These are phyloP conservation scores for Lecanicillium sp. DNA, from an alignment of 2,329 filamentous ascomycete species.

Conservation along the genomic window DNA sequence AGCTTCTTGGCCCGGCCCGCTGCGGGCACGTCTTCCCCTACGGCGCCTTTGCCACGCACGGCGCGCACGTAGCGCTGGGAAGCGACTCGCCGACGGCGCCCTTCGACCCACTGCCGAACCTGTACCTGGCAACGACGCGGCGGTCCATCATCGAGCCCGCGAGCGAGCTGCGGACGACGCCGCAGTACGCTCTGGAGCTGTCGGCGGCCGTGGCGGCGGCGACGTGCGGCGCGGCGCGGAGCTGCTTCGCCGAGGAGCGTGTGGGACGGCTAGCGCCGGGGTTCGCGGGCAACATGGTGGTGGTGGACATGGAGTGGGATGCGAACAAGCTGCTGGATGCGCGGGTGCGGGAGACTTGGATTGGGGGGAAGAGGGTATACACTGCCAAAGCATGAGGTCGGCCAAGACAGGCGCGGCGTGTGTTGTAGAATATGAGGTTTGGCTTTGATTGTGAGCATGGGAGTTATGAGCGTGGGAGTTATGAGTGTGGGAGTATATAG, in stretches of 20 bases:
- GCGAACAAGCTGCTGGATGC: conserved; percentile 39
- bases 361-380: conserved; percentile 35
- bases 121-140: conserved; percentile 53
- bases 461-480: no score
- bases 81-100: conserved; percentile 56
- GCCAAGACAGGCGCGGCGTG: no score
- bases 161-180: conserved; percentile 37
- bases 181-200: conserved; percentile 42
- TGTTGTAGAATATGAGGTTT: not conserved
- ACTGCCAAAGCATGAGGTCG: not conserved
- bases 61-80: conserved; percentile 50
- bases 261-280: conserved; percentile 44
- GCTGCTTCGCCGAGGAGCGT: conserved; percentile 45
- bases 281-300: conserved; percentile 48
- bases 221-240: conserved; percentile 45
- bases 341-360: conserved; percentile 47
- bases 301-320: conserved; percentile 42
- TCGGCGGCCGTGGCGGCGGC: conserved; percentile 44
- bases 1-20: conserved; percentile 46
- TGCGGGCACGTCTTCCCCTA: conserved; percentile 58
- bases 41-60: conserved; percentile 50
- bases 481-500: not conserved
- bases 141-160: conserved; percentile 41
- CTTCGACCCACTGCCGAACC: conserved; percentile 46
- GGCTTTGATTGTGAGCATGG: not conserved